phyloP scores from a whole-genome alignment of 1,139 yeast species.

The Blastobotrys proliferans region DNA sequence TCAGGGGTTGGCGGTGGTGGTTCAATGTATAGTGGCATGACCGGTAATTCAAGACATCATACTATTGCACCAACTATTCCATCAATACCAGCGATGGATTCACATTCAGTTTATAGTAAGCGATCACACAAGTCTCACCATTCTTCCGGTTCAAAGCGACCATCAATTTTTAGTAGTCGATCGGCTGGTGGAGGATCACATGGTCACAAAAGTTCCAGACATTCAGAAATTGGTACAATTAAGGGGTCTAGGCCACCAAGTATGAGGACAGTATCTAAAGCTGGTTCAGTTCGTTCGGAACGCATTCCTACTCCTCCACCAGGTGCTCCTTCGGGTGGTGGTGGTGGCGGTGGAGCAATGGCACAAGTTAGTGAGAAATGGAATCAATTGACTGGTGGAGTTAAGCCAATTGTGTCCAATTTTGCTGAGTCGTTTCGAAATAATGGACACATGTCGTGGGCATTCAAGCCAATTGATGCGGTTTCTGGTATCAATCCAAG shows the following conservation, averaged over 20 bases:
- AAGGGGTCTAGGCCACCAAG: no score
- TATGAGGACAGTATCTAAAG: no score
- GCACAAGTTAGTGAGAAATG: neutral
- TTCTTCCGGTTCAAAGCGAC: no score
- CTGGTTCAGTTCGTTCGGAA: neutral
- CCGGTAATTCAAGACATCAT: constrained; percentile 7
- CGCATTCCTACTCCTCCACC: neutral
- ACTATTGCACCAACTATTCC: constrained; percentile 12
- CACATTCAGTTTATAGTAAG: no score
- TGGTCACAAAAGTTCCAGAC: no score
- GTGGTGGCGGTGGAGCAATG: neutral
- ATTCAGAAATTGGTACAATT: no score
- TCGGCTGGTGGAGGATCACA: no score
- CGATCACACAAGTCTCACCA: no score
- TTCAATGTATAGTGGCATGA: no score
- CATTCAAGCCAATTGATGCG: constrained; percentile 30
- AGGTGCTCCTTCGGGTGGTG: constrained; percentile 1
- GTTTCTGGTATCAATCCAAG: constrained; percentile 29
- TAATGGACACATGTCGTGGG: constrained; percentile 26
- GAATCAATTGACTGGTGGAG: constrained; percentile 1
- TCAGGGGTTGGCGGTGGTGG: neutral
- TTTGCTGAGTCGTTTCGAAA: constrained; percentile 24
- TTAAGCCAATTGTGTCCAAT: constrained; percentile 13
- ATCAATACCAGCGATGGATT: no score
- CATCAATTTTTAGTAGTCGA: no score